These are phyloP conservation scores for Calocybe gambosa DNA, from an alignment of 1,284 basidiomycete species.

Conservation along the genomic window DNA sequence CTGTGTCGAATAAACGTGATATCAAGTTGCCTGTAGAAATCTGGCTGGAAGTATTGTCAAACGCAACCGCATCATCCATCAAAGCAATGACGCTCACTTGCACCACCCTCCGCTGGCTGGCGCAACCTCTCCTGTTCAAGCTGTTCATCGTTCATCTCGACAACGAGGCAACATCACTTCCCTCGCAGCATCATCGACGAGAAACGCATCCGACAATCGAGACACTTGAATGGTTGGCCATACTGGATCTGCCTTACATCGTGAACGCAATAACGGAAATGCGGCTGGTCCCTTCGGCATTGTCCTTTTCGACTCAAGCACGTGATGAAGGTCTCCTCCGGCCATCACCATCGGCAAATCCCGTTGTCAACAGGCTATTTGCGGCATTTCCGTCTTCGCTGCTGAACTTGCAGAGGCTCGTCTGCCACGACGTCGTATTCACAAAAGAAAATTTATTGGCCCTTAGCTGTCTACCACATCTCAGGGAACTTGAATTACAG, in stretches of 20 bases:
- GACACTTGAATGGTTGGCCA: slow-evolving; percentile 8
- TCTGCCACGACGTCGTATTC: slow-evolving; percentile 16
- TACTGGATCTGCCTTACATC: slow-evolving; percentile 11
- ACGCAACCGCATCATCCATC: slow-evolving; percentile 8
- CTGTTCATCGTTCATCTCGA: slow-evolving; percentile 13
- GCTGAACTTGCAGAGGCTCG: slow-evolving; percentile 13
- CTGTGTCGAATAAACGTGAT: not conserved
- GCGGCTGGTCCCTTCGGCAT: slow-evolving; percentile 9
- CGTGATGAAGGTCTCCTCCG: slow-evolving; percentile 1
- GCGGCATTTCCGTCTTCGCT: slow-evolving; percentile 11
- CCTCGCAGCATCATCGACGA: slow-evolving; percentile 2
- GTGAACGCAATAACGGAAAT: slow-evolving; percentile 15
- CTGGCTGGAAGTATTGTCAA: slow-evolving; percentile 16
- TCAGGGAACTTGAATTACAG: slow-evolving; percentile 16
- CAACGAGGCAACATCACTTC: not conserved
- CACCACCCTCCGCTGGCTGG: slow-evolving; percentile 14
- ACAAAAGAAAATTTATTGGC: slow-evolving; percentile 7
- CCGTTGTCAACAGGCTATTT: slow-evolving; percentile 14
- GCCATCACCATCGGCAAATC: slow-evolving; percentile 3
- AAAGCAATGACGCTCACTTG: slow-evolving; percentile 12
- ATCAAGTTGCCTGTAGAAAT: slow-evolving; percentile 14
- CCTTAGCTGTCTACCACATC: slow-evolving; percentile 11
- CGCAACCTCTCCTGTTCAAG: slow-evolving; percentile 18
- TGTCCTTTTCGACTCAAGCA: not conserved
- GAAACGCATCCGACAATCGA: slow-evolving; percentile 4